A percentile compares a stretch with the other conserved stretches of the same genome.
These are phyloP conservation scores for Ophiostoma ulmi DNA, from an alignment of 2,329 filamentous ascomycete species.

Conservation along the genomic window DNA sequence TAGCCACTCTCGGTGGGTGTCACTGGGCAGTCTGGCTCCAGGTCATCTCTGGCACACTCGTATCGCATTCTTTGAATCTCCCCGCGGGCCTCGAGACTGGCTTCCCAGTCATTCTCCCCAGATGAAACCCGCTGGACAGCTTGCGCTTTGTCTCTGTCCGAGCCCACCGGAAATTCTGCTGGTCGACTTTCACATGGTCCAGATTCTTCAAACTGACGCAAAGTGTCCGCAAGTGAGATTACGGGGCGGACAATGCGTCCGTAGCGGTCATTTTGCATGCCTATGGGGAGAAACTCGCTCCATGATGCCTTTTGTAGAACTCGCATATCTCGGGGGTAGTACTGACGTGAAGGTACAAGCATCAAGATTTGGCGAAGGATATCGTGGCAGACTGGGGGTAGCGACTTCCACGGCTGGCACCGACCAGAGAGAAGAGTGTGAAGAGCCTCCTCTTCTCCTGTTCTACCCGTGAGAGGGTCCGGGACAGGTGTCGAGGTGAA, in stretches of 20 bases:
- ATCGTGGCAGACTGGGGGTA: conserved; percentile 19
- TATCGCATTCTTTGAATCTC: conserved; percentile 23
- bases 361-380: conserved; percentile 29
- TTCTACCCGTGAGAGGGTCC: conserved; percentile 53
- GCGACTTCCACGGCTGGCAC: conserved; percentile 46
- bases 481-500: conserved; percentile 54
- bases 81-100: conserved; percentile 8
- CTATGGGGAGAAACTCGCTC: conserved; percentile 32
- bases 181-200: not conserved
- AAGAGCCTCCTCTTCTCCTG: conserved; percentile 57
- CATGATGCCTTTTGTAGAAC: conserved; percentile 37
- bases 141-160: not conserved
- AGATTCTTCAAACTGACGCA: conserved; percentile 29
- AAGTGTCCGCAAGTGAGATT: conserved; percentile 31
- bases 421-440: conserved; percentile 45
- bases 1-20: conserved; percentile 14
- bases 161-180: not conserved
- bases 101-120: not conserved
- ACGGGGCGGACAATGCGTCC: conserved; percentile 33
- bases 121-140: not conserved
- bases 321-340: conserved; percentile 37
- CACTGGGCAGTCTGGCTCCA: not conserved
- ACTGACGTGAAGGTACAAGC: conserved; percentile 34
- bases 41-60: conserved; percentile 17
- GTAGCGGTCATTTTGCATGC: conserved; percentile 39